These are phyloP conservation scores for Trifolium dubium DNA, from an alignment of 306 rosid species.

Conservation along the genomic window DNA sequence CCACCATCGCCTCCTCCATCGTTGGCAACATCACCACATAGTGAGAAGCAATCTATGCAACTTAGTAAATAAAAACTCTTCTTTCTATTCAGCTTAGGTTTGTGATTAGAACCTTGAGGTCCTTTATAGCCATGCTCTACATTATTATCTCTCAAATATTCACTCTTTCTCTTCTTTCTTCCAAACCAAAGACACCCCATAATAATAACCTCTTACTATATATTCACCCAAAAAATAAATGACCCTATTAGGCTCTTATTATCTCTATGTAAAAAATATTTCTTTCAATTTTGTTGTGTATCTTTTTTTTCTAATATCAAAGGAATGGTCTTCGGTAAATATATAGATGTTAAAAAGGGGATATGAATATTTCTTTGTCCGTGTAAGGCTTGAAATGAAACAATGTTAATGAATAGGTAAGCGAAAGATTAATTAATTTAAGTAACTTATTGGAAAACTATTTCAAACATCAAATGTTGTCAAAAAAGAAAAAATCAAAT, in stretches of 20 bases:
- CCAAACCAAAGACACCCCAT: constrained; percentile 1
- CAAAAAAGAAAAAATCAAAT: too few relatives aligned
- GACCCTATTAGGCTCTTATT: too few relatives aligned
- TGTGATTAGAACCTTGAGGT: neutral
- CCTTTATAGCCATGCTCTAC: neutral
- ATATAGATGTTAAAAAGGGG: neutral
- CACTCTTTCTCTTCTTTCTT: neutral
- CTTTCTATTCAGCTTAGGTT: constrained; percentile 1
- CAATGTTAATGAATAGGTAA: neutral
- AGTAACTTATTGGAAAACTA: neutral
- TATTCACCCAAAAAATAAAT: too few relatives aligned
- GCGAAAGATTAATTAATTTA: neutral
- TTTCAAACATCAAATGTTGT: neutral
- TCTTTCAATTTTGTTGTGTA: too few relatives aligned
- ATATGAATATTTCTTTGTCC: neutral
- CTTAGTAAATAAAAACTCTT: neutral
- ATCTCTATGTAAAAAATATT: too few relatives aligned
- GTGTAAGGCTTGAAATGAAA: neutral
- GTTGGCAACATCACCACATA: neutral
- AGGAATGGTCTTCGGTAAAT: neutral
- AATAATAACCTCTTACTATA: neutral
- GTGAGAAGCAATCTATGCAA: neutral
- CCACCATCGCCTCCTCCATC: neutral
- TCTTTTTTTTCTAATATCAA: neutral
- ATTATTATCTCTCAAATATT: neutral